Percentiles rank a stretch among this genome's conserved stretches.
Conservation (phyloP, 441 rosid species). For the Lagerstroemia fauriei region DNA sequence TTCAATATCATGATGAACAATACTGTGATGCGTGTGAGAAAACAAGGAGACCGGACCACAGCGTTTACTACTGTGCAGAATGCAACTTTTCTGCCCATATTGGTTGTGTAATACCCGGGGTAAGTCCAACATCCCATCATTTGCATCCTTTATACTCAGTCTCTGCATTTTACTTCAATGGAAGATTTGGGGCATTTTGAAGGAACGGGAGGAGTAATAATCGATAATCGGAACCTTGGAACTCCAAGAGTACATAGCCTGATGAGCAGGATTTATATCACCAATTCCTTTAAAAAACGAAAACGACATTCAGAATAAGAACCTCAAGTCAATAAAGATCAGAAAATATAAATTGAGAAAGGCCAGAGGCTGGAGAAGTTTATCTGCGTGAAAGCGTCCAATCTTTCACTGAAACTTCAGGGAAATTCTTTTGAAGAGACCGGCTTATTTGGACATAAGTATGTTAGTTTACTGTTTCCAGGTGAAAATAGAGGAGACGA, state of each 20-base stretch:
- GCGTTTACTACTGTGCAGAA: too few species aligned
- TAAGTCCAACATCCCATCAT: neutral
- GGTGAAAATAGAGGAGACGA: neutral
- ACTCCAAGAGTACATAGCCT: too few species aligned
- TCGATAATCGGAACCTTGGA: neutral
- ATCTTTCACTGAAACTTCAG: too few species aligned
- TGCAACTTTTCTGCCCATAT: constrained; percentile 4
- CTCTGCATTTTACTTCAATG: neutral
- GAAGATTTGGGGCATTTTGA: neutral
- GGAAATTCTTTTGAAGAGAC: too few species aligned
- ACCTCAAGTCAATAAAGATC: neutral
- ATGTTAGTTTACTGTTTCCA: neutral
- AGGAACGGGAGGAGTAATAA: neutral
- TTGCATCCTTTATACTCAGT: neutral
- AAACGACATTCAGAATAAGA: too few species aligned
- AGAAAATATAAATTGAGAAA: neutral
- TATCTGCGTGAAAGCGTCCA: too few species aligned
- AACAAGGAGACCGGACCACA: too few species aligned
- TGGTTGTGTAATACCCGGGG: neutral
- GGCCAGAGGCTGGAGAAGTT: too few species aligned
- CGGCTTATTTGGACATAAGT: too few species aligned
- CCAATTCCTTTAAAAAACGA: neutral
- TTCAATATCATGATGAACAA: too few species aligned
- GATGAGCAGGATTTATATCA: neutral
- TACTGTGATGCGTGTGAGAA: too few species aligned